Evolutionary conservation across 1,139 yeast genomes (phyloP).

Genomic region (Lodderomyces elongisporus): DNA sequence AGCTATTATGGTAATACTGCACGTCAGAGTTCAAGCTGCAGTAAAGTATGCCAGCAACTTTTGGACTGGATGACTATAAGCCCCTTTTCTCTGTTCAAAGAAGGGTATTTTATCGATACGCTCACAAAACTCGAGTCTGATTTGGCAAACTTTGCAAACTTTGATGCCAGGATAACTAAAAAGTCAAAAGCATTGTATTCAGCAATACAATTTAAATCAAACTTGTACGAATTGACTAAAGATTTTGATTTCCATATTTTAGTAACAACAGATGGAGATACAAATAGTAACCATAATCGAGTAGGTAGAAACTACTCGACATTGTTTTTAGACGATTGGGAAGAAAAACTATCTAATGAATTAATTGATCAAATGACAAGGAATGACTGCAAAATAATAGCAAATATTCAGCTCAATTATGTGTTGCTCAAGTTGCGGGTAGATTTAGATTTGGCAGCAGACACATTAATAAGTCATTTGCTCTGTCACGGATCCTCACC

Average conservation of each 20-base stretch:
- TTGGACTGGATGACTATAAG: conserved; percentile 36
- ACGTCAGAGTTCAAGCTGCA: conserved; percentile 16
- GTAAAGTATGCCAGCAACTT: conserved; percentile 25
- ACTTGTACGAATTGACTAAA: conserved; percentile 15
- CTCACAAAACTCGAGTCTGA: conserved; percentile 11
- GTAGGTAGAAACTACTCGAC: conserved; percentile 7
- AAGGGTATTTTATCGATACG: conserved; percentile 20
- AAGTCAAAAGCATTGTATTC: conserved; percentile 17
- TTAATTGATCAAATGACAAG: conserved; percentile 21
- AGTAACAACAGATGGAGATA: no score
- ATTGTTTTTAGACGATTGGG: conserved; percentile 15
- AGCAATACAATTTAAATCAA: conserved; percentile 15
- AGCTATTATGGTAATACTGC: conserved; percentile 6
- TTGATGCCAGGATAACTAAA: conserved; percentile 10
- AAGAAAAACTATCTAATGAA: conserved; percentile 10
- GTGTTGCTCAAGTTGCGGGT: conserved; percentile 29
- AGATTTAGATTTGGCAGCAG: conserved; percentile 23
- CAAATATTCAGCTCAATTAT: conserved; percentile 36
- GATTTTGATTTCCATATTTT: conserved; percentile 15
- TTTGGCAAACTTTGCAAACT: conserved; percentile 11
- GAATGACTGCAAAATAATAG: conserved; percentile 18
- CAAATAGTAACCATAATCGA: no score
- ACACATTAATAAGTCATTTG: conserved; percentile 13
- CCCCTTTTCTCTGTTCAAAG: conserved; percentile 33
- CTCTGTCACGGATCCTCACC: conserved; percentile 9